phyloP scores from a whole-genome alignment of 2,329 filamentous ascomycete genomes.

The Metarhizium robertsii region DNA sequence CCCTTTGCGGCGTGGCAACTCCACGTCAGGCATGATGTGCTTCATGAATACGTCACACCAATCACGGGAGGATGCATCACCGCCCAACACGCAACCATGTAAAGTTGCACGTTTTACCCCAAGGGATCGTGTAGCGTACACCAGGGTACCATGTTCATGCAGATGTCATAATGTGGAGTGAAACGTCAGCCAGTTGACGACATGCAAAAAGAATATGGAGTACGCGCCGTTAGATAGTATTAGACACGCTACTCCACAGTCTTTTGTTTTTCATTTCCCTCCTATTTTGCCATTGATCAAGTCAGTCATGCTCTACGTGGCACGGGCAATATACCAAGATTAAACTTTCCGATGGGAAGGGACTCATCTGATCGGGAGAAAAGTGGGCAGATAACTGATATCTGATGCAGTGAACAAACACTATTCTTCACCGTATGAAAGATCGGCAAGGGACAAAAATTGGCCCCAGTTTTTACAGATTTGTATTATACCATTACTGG shows the following conservation, averaged over 20 bases:
- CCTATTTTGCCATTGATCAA: no score
- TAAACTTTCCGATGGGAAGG: no score
- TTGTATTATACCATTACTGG: not conserved
- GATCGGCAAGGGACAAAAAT: not conserved
- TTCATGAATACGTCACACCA: not conserved
- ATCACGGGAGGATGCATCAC: not conserved
- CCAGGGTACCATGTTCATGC: not conserved
- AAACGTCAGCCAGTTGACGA: not conserved
- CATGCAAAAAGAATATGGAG: no score
- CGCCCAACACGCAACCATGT: not conserved
- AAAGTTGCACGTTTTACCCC: not conserved
- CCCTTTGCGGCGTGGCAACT: not conserved
- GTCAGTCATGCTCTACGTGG: no score
- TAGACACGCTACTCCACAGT: no score
- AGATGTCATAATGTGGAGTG: not conserved
- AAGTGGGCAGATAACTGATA: no score
- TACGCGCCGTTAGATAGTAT: no score
- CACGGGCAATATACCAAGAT: no score
- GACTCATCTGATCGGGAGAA: no score
- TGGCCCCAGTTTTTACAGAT: not conserved
- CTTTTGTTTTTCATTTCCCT: no score
- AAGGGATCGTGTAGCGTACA: not conserved
- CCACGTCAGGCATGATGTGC: not conserved
- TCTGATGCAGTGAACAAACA: no score
- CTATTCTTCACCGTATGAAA: no score